Evolutionary conservation across 106 monocot species (phyloP).

Genomic region (Triglochin maritima): DNA sequence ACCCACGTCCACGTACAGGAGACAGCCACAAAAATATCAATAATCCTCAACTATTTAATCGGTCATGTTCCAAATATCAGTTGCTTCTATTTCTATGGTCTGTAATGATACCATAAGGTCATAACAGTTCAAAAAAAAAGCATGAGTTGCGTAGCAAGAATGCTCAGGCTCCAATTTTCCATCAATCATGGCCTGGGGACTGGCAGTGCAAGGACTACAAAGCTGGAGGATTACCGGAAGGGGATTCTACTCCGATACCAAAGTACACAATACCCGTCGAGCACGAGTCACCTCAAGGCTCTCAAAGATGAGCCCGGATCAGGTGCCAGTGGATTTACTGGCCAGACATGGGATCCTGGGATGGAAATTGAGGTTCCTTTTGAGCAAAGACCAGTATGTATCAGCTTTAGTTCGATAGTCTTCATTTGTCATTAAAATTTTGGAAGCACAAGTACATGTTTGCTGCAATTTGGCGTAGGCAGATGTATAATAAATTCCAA

Average conservation of each 20-base stretch:
- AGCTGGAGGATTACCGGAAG: neutral
- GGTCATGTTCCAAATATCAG: too few species aligned
- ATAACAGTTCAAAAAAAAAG: neutral
- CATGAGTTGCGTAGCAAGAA: neutral
- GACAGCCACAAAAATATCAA: too few species aligned
- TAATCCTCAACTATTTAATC: too few species aligned
- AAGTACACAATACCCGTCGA: constrained; percentile 3
- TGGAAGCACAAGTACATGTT: too few species aligned
- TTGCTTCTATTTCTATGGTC: too few species aligned
- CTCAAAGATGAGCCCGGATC: constrained; percentile 51
- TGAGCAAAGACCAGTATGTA: constrained; percentile 74
- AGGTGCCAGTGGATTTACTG: constrained; percentile 41
- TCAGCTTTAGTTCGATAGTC: neutral
- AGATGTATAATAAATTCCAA: too few species aligned
- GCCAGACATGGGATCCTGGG: constrained; percentile 68
- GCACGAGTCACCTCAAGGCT: constrained; percentile 25
- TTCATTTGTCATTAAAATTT: too few species aligned
- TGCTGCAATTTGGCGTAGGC: too few species aligned
- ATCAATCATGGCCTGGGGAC: neutral
- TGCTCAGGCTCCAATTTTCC: neutral
- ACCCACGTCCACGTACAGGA: too few species aligned
- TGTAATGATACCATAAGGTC: too few species aligned
- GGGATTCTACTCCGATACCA: neutral
- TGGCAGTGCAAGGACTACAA: neutral
- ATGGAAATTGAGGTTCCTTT: constrained; percentile 80